Conservation (phyloP, 2,329 filamentous ascomycete genomes). For the Myriosclerotinia curreyana region DNA sequence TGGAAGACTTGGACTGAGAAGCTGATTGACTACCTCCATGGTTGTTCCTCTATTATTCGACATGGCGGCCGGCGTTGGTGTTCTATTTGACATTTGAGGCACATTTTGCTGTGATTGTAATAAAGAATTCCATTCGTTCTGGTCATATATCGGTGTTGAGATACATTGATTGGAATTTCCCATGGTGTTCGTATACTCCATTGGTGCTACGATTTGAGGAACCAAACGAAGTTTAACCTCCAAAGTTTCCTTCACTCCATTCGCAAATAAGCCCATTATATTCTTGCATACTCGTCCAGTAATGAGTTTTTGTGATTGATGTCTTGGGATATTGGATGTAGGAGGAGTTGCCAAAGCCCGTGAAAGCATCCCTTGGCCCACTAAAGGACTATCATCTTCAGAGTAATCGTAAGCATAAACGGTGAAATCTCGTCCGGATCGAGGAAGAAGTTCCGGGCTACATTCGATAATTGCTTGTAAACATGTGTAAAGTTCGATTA, state of each 20-base stretch:
- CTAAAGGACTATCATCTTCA: constrained; percentile 86
- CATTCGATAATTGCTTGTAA: constrained; percentile 72
- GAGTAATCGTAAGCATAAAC: constrained; percentile 97
- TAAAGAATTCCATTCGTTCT: constrained; percentile 75
- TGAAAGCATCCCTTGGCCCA: constrained; percentile 94
- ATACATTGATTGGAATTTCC: constrained; percentile 57
- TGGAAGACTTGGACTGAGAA: constrained; percentile 36
- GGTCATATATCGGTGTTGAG: constrained; percentile 61
- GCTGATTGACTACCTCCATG: constrained; percentile 44
- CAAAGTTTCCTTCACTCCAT: constrained; percentile 79
- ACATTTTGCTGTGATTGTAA: constrained; percentile 64
- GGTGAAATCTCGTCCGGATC: constrained; percentile 77
- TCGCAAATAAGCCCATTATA: constrained; percentile 76
- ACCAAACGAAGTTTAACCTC: constrained; percentile 90
- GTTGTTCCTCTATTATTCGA: constrained; percentile 31
- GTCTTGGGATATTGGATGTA: constrained; percentile 52
- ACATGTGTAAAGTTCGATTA: constrained; percentile 84
- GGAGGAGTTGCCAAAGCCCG: constrained; percentile 64
- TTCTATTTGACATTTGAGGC: constrained; percentile 40
- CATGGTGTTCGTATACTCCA: constrained; percentile 59
- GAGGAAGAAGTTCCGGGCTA: constrained; percentile 81
- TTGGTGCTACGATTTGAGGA: constrained; percentile 56
- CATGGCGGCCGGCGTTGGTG: constrained; percentile 23
- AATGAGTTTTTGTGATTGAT: constrained; percentile 67
- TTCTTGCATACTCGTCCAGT: constrained; percentile 91